These are phyloP conservation scores for Chlorella sp. DNA, from an alignment of 139 green algal species.

Conservation along the genomic window DNA sequence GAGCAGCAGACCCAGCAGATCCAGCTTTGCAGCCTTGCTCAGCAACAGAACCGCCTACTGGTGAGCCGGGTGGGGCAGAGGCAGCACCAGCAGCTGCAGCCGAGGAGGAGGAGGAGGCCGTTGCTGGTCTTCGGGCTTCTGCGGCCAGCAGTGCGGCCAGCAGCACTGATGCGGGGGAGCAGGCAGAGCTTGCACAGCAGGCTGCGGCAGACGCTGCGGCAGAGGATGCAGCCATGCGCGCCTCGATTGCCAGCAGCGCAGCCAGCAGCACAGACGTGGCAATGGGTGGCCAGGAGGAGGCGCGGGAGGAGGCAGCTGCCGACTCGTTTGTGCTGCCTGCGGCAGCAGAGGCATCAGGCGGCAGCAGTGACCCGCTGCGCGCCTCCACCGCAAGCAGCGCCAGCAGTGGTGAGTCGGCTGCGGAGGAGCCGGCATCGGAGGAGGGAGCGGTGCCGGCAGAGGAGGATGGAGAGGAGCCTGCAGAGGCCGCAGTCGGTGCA, in stretches of 20 bases:
- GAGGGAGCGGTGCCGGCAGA: neutral
- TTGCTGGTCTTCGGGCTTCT: neutral
- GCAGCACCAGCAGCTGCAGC: no score
- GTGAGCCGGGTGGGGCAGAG: no score
- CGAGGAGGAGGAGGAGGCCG: neutral
- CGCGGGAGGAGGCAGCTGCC: neutral
- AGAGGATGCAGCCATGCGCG: neutral
- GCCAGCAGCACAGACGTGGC: neutral
- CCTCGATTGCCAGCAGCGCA: conserved; percentile 6
- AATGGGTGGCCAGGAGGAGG: neutral
- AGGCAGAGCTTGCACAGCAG: neutral
- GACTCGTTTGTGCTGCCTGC: neutral
- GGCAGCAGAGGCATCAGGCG: neutral
- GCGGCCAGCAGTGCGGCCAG: neutral
- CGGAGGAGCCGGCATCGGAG: neutral
- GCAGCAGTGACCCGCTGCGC: neutral
- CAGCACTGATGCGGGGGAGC: neutral
- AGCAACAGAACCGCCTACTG: no score
- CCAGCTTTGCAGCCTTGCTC: neutral
- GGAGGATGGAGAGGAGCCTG: neutral
- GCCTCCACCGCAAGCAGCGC: conserved; percentile 2
- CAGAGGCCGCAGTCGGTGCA: neutral
- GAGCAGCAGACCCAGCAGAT: neutral
- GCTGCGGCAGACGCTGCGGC: neutral
- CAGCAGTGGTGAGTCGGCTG: neutral